These are phyloP conservation scores for Canavalia gladiata DNA, from an alignment of 306 rosid species.

Conservation along the genomic window DNA sequence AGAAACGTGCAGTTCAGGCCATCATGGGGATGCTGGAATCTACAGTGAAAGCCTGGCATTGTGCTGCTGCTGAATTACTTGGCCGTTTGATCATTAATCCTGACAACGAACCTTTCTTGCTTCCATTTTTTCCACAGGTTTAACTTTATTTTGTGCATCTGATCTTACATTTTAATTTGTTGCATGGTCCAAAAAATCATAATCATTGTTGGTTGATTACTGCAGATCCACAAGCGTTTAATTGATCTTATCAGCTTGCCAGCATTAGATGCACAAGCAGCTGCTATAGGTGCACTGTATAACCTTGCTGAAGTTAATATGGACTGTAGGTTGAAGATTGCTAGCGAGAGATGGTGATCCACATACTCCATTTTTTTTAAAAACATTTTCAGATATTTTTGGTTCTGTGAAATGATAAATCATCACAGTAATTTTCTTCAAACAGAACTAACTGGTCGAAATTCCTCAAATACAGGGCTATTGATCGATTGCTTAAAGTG, in stretches of 20 bases:
- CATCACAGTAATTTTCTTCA: not conserved
- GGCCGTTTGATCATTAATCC: conserved; percentile 97
- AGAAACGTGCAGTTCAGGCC: conserved; percentile 89
- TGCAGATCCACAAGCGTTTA: conserved; percentile 91
- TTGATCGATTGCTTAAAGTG: conserved; percentile 88
- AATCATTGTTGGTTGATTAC: conserved; percentile 35
- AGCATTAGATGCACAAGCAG: conserved; percentile 91
- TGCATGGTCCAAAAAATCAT: conserved; percentile 2
- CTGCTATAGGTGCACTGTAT: conserved; percentile 96
- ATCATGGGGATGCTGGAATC: conserved; percentile 94
- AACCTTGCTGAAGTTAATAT: conserved; percentile 97
- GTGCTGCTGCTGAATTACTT: conserved; percentile 93
- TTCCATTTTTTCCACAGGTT: conserved; percentile 90
- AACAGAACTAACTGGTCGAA: not conserved
- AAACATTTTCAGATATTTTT: not conserved
- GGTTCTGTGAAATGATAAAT: conserved; percentile 21
- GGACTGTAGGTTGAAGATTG: conserved; percentile 97
- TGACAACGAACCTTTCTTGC: conserved; percentile 91
- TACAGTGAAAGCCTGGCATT: conserved; percentile 91
- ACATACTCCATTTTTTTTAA: not conserved
- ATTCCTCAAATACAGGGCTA: conserved; percentile 71
- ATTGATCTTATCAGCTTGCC: conserved; percentile 91
- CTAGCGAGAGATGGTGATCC: conserved; percentile 92
- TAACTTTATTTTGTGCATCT: conserved; percentile 40
- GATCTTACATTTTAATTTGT: conserved; percentile 17